These are phyloP conservation scores for Meredithiella fracta DNA, from an alignment of 2,329 filamentous ascomycete genomes.

Conservation along the genomic window DNA sequence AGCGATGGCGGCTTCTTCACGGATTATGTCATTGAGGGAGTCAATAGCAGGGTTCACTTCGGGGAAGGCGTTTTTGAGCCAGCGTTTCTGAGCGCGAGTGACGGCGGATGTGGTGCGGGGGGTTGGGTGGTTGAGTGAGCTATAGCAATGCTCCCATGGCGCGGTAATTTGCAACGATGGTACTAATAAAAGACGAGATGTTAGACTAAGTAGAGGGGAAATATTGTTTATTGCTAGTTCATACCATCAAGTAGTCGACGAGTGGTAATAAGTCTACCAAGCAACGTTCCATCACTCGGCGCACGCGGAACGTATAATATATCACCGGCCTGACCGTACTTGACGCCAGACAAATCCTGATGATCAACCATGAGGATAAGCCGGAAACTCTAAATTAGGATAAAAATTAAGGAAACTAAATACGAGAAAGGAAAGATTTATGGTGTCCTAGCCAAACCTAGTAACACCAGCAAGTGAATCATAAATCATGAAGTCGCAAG, in stretches of 20 bases:
- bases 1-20: constrained; percentile 20
- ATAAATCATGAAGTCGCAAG: too few relatives aligned
- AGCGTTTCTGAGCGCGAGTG: constrained; percentile 26
- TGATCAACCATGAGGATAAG: constrained; percentile 11
- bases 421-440: constrained; percentile 6
- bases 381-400: not conserved
- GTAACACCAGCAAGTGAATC: not conserved
- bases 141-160: constrained; percentile 14
- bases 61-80: constrained; percentile 35
- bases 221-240: not conserved
- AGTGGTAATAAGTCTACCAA: constrained; percentile 7
- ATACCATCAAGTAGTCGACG: constrained; percentile 5
- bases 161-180: constrained; percentile 7
- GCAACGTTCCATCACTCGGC: not conserved
- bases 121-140: constrained; percentile 4
- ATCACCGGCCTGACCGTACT: constrained; percentile 11
- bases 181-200: not conserved
- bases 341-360: constrained; percentile 9
- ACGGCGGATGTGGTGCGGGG: not conserved
- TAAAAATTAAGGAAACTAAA: constrained; percentile 2
- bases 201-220: not conserved
- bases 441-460: constrained; percentile 9
- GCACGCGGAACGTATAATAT: constrained; percentile 10
- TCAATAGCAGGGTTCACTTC: constrained; percentile 29
- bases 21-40: constrained; percentile 20